These are phyloP conservation scores for Dictyostelium brefeldianum DNA, from an alignment of 78 protist species.

Conservation along the genomic window DNA sequence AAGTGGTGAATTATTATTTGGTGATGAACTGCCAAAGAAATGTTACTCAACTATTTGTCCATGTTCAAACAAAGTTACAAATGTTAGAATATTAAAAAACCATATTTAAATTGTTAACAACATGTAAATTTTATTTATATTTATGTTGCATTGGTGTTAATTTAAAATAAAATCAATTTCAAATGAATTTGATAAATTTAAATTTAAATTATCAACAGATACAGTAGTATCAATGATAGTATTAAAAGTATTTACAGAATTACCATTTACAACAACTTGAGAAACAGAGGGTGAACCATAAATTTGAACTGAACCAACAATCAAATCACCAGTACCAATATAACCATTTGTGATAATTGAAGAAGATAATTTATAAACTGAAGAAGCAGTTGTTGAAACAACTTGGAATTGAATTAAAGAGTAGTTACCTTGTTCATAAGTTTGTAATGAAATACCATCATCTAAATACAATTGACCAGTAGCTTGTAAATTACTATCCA, in stretches of 20 bases:
- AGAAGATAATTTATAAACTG: slow-evolving; percentile 11
- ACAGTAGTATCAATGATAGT: neutral
- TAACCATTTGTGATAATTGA: neutral
- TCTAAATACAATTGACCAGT: slow-evolving; percentile 55
- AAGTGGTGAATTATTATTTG: too few species aligned
- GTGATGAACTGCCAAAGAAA: too few species aligned
- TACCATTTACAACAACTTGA: slow-evolving; percentile 37
- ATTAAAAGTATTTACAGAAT: neutral
- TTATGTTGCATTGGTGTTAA: neutral
- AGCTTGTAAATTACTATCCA: neutral
- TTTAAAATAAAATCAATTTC: slow-evolving; percentile 36
- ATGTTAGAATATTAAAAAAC: too few species aligned
- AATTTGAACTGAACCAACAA: neutral
- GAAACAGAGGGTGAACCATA: slow-evolving; percentile 10
- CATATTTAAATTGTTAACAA: too few species aligned
- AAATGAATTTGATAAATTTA: neutral
- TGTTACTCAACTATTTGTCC: too few species aligned
- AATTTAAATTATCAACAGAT: neutral
- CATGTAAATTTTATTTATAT: neutral
- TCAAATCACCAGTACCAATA: neutral
- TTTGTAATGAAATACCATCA: slow-evolving; percentile 31
- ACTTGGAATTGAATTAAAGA: neutral
- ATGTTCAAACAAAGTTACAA: too few species aligned
- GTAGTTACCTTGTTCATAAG: neutral
- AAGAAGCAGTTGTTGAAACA: neutral